A percentile compares a stretch with the other conserved stretches of the same genome.
These are phyloP conservation scores for Claviceps quebecensis DNA, from an alignment of 2,329 filamentous ascomycete genomes.

Conservation along the genomic window DNA sequence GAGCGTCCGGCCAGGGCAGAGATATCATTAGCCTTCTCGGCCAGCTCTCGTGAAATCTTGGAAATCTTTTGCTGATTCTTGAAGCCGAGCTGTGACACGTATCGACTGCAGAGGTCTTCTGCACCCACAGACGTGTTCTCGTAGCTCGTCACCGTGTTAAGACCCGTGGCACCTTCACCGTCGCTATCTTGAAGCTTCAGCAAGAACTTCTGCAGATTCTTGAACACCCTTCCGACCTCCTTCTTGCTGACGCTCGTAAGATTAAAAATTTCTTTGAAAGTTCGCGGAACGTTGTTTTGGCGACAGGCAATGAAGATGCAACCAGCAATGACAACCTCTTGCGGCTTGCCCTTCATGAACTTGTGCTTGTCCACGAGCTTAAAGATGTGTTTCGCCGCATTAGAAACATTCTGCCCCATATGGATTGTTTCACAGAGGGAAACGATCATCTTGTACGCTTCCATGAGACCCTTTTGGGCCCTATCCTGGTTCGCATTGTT, in stretches of 20 bases:
- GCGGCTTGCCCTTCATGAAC: slow-evolving; percentile 87
- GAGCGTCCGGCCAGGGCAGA: slow-evolving; percentile 83
- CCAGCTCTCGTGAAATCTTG: slow-evolving; percentile 66
- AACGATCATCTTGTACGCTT: slow-evolving; percentile 82
- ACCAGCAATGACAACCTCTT: slow-evolving; percentile 85
- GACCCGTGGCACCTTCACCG: slow-evolving; percentile 30
- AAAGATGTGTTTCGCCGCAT: slow-evolving; percentile 88
- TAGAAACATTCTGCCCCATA: slow-evolving; percentile 66
- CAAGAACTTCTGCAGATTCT: slow-evolving; percentile 79
- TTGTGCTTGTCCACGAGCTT: slow-evolving; percentile 89
- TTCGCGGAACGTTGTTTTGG: slow-evolving; percentile 72
- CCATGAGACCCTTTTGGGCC: slow-evolving; percentile 63
- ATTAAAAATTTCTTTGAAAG: slow-evolving; percentile 87
- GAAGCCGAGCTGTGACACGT: slow-evolving; percentile 69
- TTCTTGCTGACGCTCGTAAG: slow-evolving; percentile 92
- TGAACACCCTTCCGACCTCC: slow-evolving; percentile 93
- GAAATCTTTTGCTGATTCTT: slow-evolving; percentile 60
- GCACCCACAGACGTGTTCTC: slow-evolving; percentile 67
- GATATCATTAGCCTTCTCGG: slow-evolving; percentile 60
- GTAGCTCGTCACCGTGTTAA: slow-evolving; percentile 52
- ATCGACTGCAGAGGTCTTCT: slow-evolving; percentile 74
- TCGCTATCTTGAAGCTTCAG: slow-evolving; percentile 53
- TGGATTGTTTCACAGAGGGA: slow-evolving; percentile 74
- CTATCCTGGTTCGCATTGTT: slow-evolving; percentile 79
- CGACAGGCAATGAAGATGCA: slow-evolving; percentile 97